Conservation (phyloP, 106 monocot species). For the Acorus calamus region DNA sequence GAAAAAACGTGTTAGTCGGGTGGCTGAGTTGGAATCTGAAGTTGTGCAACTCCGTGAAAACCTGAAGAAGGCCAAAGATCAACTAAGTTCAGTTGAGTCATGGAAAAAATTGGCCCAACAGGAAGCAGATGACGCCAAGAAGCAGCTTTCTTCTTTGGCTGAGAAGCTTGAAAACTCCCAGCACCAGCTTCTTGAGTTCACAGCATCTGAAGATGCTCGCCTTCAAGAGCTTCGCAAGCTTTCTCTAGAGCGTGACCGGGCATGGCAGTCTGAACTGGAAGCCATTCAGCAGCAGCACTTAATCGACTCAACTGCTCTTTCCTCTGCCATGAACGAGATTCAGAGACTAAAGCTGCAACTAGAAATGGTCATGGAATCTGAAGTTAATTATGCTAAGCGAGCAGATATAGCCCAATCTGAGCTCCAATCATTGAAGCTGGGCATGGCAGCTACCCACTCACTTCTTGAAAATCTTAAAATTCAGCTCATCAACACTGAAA, state of each 20-base stretch:
- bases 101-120: slow-evolving; percentile 27
- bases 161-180: slow-evolving; percentile 50
- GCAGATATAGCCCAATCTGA: slow-evolving; percentile 23
- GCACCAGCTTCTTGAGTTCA: slow-evolving; percentile 45
- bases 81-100: slow-evolving; percentile 34
- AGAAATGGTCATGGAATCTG: slow-evolving; percentile 25
- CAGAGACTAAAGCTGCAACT: slow-evolving; percentile 59
- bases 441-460: slow-evolving; percentile 18
- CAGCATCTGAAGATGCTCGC: slow-evolving; percentile 52
- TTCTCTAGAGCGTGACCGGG: slow-evolving; percentile 51
- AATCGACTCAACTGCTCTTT: slow-evolving; percentile 40
- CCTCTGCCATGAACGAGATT: slow-evolving; percentile 54
- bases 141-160: slow-evolving; percentile 23
- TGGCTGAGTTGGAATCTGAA: slow-evolving; percentile 49
- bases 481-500: slow-evolving; percentile 23
- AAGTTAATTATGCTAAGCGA: slow-evolving; percentile 22
- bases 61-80: slow-evolving; percentile 55
- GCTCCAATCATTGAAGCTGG: slow-evolving; percentile 31
- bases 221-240: slow-evolving; percentile 56
- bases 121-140: slow-evolving; percentile 59
- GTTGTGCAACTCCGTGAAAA: slow-evolving; percentile 50
- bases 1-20: slow-evolving; percentile 42
- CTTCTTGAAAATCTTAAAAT: slow-evolving; percentile 35
- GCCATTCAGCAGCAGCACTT: slow-evolving; percentile 63
- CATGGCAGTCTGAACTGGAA: slow-evolving; percentile 80